phyloP scores from a whole-genome alignment of 495 filamentous ascomycete genomes.

The Chaetomium cochliodes region DNA sequence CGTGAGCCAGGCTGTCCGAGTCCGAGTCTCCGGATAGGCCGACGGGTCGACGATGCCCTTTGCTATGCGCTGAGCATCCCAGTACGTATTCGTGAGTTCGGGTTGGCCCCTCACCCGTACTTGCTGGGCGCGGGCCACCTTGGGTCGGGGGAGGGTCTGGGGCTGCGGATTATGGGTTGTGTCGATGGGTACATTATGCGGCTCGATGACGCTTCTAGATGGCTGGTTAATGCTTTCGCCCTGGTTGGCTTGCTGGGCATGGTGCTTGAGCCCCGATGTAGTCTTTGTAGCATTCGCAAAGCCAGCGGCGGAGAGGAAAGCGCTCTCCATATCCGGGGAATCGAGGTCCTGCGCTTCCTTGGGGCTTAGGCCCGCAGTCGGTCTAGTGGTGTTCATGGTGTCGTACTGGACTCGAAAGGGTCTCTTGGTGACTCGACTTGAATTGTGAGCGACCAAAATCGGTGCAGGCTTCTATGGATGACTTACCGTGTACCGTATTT shows the following conservation, averaged over 20 bases:
- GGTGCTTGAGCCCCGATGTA: not conserved
- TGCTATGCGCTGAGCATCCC: constrained; percentile 1
- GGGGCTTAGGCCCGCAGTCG: not conserved
- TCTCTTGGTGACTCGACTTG: no score
- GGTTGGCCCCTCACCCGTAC: not conserved
- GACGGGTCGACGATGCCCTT: not conserved
- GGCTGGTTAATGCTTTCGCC: not conserved
- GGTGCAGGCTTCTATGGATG: no score
- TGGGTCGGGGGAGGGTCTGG: not conserved
- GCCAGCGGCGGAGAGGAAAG: not conserved
- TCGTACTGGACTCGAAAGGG: no score
- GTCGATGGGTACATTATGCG: not conserved
- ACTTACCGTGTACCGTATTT: no score
- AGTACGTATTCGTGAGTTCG: not conserved
- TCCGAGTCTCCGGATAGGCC: not conserved
- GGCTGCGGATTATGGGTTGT: not conserved
- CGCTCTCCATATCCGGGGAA: not conserved
- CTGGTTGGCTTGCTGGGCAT: not conserved
- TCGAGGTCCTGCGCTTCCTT: not conserved
- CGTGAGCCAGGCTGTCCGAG: not conserved
- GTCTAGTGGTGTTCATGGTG: no score
- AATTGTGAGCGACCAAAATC: no score
- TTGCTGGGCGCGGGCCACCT: not conserved
- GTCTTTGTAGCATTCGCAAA: not conserved
- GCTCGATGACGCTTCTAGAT: not conserved